Percentiles rank a stretch among this genome's conserved stretches.
phyloP scores from a whole-genome alignment of 345 rosid species.

The Conringia planisiliqua region DNA sequence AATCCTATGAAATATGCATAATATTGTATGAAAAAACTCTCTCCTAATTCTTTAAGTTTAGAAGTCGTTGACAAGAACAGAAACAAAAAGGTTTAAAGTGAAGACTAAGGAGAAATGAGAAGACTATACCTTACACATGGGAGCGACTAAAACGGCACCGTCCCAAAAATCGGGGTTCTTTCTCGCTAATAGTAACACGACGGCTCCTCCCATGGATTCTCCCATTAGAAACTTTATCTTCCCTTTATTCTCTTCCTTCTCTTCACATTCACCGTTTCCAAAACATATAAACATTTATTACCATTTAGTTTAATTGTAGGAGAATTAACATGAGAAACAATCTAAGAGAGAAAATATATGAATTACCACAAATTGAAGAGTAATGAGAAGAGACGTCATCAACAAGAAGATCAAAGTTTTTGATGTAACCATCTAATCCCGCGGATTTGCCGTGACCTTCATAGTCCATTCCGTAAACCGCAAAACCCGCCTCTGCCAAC shows the following conservation, averaged over 20 bases:
- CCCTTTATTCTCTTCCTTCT: slow-evolving; percentile 48
- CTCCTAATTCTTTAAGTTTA: no score
- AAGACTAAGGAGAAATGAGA: background rate
- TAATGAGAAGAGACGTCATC: slow-evolving; percentile 58
- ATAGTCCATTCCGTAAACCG: slow-evolving; percentile 72
- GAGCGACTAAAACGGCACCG: slow-evolving; percentile 79
- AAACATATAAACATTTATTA: background rate
- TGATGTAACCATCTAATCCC: slow-evolving; percentile 49
- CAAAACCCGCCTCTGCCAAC: slow-evolving; percentile 59
- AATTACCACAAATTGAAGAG: slow-evolving; percentile 51
- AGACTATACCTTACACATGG: slow-evolving; percentile 76
- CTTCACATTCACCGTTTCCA: slow-evolving; percentile 29
- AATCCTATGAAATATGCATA: background rate
- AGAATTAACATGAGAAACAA: background rate
- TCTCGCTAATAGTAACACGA: slow-evolving; percentile 55
- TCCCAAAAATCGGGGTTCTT: slow-evolving; percentile 67
- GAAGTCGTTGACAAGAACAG: no score
- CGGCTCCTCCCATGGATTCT: slow-evolving; percentile 94
- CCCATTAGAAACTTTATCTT: slow-evolving; percentile 72
- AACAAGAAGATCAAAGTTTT: slow-evolving; percentile 48
- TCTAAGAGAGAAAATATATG: background rate
- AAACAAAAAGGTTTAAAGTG: background rate
- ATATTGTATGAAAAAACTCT: background rate
- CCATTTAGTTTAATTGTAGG: background rate
- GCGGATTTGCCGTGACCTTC: slow-evolving; percentile 88